Percentiles rank a stretch among this genome's conserved stretches.
Evolutionary conservation across 108 stramenopile genomes (phyloP).

Genomic region (Skeletonema costatum): DNA sequence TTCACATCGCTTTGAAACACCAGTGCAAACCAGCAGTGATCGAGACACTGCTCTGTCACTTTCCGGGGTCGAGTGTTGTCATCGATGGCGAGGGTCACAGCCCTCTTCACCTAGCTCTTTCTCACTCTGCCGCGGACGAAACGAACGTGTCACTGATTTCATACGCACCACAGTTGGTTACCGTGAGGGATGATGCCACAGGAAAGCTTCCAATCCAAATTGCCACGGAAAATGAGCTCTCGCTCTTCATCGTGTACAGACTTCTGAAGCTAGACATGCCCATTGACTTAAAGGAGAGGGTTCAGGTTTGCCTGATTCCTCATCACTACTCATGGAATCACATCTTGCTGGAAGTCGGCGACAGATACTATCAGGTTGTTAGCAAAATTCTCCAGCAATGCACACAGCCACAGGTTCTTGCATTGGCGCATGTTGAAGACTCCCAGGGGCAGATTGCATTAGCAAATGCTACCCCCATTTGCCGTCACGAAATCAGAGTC

Average conservation of each 20-base stretch:
- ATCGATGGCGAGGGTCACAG: conserved; percentile 85
- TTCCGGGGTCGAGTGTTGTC: conserved; percentile 72
- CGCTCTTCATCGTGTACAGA: conserved; percentile 87
- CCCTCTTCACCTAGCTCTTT: conserved; percentile 76
- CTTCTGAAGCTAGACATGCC: conserved; percentile 87
- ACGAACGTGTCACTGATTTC: conserved; percentile 82
- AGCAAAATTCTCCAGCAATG: conserved; percentile 86
- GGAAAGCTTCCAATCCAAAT: conserved; percentile 86
- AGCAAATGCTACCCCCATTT: conserved; percentile 82
- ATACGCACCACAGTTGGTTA: conserved; percentile 83
- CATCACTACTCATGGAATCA: conserved; percentile 93
- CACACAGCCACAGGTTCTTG: conserved; percentile 88
- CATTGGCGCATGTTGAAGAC: conserved; percentile 89
- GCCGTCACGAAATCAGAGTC: conserved; percentile 89
- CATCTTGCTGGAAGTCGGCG: conserved; percentile 76
- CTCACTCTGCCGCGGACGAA: conserved; percentile 79
- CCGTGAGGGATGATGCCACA: conserved; percentile 67
- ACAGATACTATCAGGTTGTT: conserved; percentile 87
- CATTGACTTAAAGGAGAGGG: conserved; percentile 86
- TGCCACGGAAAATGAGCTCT: conserved; percentile 84
- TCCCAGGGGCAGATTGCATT: conserved; percentile 85
- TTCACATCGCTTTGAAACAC: conserved; percentile 81
- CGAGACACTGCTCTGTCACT: conserved; percentile 75
- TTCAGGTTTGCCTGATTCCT: conserved; percentile 80
- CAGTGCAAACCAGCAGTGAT: conserved; percentile 76